A percentile compares a stretch with the other conserved stretches of the same genome.
These are phyloP conservation scores for Vanderwaltozyma polyspora DNA, from an alignment of 805 yeast species.

Conservation along the genomic window DNA sequence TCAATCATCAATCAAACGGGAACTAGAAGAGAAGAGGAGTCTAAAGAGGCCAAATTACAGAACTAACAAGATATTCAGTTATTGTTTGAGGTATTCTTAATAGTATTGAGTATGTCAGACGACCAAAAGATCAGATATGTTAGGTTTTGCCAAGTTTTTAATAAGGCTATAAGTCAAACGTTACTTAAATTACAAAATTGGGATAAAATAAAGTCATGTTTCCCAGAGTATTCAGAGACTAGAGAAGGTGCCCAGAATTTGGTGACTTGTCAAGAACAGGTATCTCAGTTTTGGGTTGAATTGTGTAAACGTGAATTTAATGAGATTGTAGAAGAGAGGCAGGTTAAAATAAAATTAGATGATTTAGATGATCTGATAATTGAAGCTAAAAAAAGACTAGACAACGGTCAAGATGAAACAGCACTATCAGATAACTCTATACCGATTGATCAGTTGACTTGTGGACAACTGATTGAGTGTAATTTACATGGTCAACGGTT, in stretches of 20 bases:
- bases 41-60: no score
- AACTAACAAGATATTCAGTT: no score
- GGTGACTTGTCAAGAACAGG: slow-evolving; percentile 40
- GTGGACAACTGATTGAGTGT: slow-evolving; percentile 18
- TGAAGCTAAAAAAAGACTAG: slow-evolving; percentile 23
- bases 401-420: slow-evolving; percentile 5
- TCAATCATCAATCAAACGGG: no score
- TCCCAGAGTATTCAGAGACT: slow-evolving; percentile 39
- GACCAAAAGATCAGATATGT: slow-evolving; percentile 33
- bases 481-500: slow-evolving; percentile 17
- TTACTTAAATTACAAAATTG: slow-evolving; percentile 35
- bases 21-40: no score
- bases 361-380: slow-evolving; percentile 31
- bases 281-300: slow-evolving; percentile 40
- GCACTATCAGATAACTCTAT: slow-evolving; percentile 1
- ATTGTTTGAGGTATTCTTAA: no score
- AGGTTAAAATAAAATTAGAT: slow-evolving; percentile 27
- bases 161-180: slow-evolving; percentile 44
- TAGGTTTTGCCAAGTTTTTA: slow-evolving; percentile 39
- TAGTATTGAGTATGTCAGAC: not conserved
- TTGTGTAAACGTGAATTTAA: slow-evolving; percentile 43
- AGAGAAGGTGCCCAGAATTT: slow-evolving; percentile 31
- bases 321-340: slow-evolving; percentile 39
- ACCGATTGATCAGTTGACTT: slow-evolving; percentile 15
- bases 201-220: slow-evolving; percentile 43